Conservation (phyloP, 257 asterid species). For the Jaltomata sinuosa region DNA sequence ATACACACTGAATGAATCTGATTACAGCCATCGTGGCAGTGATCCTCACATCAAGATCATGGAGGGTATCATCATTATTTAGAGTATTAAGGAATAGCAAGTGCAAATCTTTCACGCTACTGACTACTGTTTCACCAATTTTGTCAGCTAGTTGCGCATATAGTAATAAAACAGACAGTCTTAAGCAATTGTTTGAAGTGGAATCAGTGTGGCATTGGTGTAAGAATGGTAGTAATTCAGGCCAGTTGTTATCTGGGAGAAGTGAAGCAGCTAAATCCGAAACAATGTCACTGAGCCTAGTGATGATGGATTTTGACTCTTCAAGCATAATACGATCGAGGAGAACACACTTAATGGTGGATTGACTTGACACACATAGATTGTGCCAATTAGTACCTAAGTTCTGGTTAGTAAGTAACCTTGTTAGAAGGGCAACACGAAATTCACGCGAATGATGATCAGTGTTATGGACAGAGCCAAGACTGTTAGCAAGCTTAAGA, state of each 20-base stretch:
- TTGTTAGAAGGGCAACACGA: too few relatives aligned
- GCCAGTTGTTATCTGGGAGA: slow-evolving; percentile 76
- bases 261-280: slow-evolving; percentile 45
- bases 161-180: background rate
- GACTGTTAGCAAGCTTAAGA: too few relatives aligned
- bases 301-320: too few relatives aligned
- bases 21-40: background rate
- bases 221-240: slow-evolving; percentile 77
- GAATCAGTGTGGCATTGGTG: slow-evolving; percentile 58
- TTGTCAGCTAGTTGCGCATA: background rate
- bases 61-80: background rate
- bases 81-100: background rate
- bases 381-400: too few relatives aligned
- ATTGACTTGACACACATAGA: too few relatives aligned
- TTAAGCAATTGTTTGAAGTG: background rate
- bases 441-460: too few relatives aligned
- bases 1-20: slow-evolving; percentile 8
- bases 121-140: background rate
- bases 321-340: too few relatives aligned
- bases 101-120: background rate
- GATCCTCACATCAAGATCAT: background rate
- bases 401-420: too few relatives aligned
- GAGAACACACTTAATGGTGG: too few relatives aligned
- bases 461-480: too few relatives aligned
- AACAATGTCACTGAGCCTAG: too few relatives aligned